Base-by-base conservation (phyloP, 371 early-diverging fungal genomes). In the Mucor circinelloides region DNA sequence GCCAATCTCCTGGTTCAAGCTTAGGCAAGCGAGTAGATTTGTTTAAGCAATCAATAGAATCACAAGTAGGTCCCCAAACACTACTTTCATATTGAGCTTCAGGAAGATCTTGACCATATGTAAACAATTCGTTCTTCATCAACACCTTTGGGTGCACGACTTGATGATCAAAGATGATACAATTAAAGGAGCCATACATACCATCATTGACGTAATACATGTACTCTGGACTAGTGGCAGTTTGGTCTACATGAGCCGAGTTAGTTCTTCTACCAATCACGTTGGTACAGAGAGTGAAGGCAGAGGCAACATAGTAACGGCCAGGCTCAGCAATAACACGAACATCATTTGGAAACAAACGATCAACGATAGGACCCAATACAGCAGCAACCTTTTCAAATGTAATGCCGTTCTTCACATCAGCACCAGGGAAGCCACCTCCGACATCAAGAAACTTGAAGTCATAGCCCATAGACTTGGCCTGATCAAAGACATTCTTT, bases 141-240 rank as follows among this genome's bases (percentile, higher is more conserved):
- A 73, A 67, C 12, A 73, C 70, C 31, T 87, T 75, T 56, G 98
- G 94, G 66, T 77, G 66, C 21, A 93, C 92, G 21, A 85, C 83
- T 64, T 90, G 92, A 77, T 99, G 98, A 85, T 99, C 99, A 84
- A 97, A 99, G 72, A 95, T 87, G 85, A 97, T 91, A 82, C 97
- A 96, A 86, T 99, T 99, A 89, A 99, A 98, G 74, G 93, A 90
- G 59, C 97, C 97, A 75, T 99, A 99, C 84, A 97, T 90, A 68
- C 99, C 99, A 74, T 99, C 99, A 79, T 97, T 98, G 76, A 99
- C 89, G 81, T 99, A 99, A 86, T 92, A 95, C 97, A 96, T 97
- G 78, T 85, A 96, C 60, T 90, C 72, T 19, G 42, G 57, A 31
- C 17, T 19, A 19, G 23, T 3, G 6, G 15, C 23, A 19, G 38